phyloP scores from a whole-genome alignment of 805 yeast species.

The Blastobotrys attinorum region DNA sequence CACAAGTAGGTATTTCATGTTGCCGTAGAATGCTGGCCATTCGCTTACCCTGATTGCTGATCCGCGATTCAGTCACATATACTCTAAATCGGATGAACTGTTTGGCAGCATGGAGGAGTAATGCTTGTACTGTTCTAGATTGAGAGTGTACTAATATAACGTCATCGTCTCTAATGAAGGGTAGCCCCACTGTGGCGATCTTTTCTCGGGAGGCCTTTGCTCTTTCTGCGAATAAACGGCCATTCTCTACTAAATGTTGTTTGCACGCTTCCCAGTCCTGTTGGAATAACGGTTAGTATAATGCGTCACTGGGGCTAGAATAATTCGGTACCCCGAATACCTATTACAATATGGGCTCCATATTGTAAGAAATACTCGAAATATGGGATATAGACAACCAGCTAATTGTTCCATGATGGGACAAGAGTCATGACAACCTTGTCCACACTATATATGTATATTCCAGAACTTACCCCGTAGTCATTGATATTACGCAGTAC shows the following conservation, averaged over 20 bases:
- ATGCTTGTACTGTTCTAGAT: conserved; percentile 80
- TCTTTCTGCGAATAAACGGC: conserved; percentile 82
- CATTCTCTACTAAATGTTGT: conserved; percentile 83
- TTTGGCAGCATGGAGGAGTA: conserved; percentile 69
- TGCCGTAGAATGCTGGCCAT: conserved; percentile 63
- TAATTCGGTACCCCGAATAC: no score
- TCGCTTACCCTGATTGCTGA: conserved; percentile 63
- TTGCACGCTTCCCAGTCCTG: conserved; percentile 89
- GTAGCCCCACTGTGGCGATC: conserved; percentile 80
- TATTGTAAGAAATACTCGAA: no score
- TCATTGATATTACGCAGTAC: conserved; percentile 83
- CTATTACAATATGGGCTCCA: no score
- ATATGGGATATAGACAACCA: no score
- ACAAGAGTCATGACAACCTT: no score
- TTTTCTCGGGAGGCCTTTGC: conserved; percentile 84
- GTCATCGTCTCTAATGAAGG: conserved; percentile 91
- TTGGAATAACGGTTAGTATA: background rate
- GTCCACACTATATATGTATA: no score
- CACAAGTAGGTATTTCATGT: conserved; percentile 75
- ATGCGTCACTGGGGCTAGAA: no score
- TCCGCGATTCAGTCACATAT: conserved; percentile 87
- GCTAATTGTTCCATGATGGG: no score
- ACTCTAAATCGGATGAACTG: conserved; percentile 79
- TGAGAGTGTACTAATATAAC: conserved; percentile 80
- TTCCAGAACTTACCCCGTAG: conserved; percentile 43